Base-by-base conservation (phyloP, 2,329 filamentous ascomycete species). In the Pseudomassariella vexata region DNA sequence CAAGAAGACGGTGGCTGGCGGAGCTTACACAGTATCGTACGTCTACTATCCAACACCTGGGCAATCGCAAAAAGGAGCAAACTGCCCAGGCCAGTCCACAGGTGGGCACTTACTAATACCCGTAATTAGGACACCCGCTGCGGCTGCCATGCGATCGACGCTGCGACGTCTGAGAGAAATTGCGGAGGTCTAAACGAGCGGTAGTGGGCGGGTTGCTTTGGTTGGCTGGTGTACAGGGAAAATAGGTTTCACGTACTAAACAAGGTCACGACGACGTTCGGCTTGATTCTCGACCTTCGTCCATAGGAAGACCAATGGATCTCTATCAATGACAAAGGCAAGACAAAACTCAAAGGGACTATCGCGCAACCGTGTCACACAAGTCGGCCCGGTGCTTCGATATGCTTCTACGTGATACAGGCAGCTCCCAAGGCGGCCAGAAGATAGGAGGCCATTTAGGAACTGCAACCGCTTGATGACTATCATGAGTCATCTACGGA, bases 131-230 rank as follows among this genome's bases (percentile, higher is more conserved):
- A 95, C 89, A 56, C 85, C 89, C 49, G 89, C 89, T 57, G 89
- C 89, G 49, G 88, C 87, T 57, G 87, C 89, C 57, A 94, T 89
- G 70, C 81, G 89, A 70, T 95, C 89, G 55, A 95, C 89, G 57
- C 88, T 95, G 70, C 85, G 89, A 73, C 84, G 89, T 80, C 78
- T 95, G 73, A 84, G 89, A 66, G 89, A 95, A 74, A 94, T 95
- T 73, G 85, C 85, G 63, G 89, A 95, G 80, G 86, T 94, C 70
- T 90, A 85, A 74, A 64, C 55, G 57, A 49, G 47, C 42, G 48
- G 42, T 33, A 40, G 41, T 28, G 41, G 36, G 40, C 39, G 41
- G 36, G 27, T 43, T 42, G 48, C 48, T 51, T 51, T 42, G 47
- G 43, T 50, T 51, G 41, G 47, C 47, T 47, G 46, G 49, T 47